Base-by-base conservation (phyloP, 331 rosid genomes). In the Acacia concinna region DNA sequence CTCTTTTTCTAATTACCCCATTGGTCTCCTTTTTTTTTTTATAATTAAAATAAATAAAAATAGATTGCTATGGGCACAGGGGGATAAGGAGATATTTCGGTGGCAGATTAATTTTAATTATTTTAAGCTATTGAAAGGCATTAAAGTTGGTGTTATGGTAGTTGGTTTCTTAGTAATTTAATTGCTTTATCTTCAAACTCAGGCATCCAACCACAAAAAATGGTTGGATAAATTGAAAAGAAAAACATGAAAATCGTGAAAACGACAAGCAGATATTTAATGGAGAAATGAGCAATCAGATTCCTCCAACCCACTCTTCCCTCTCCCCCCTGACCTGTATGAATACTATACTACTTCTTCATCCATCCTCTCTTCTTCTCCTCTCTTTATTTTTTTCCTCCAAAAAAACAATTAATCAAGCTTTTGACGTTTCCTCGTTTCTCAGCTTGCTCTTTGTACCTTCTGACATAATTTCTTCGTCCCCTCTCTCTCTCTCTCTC, bases 231-330 rank as follows among this genome's bases (percentile, higher is more conserved):
- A 84, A 78, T 76, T 64, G 83, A 86, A 49, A 64, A 66, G 27
- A 54, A 86, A 78, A 68, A 69, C 28, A 76, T 34, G 71, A 57
- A 79, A 77, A 72, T 68, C 14, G 67, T 68, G 98, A 90, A 93
- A 96, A 89, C 88, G 98, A 96, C 99, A 91, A 89, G 83, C 31
- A 93, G 97, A 96, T 91, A 91, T 91, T 93, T 91, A 93, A 84
- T 87, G 86, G 47, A 77, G 88, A 91, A 90, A 80, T 84, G 82
- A 86, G 84, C 88, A 83, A 86, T 79, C 72, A 82, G 96, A 85
- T 87, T 90, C 94, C 90, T 78, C 87, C 88, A 74, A 3, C 83
- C 75, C 49, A 4, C 5, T 3, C 27, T 2, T 2, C 8, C 8
- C 76, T 76, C 76, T 59, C 77, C 9, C 9, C 18, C 25, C n/a